These are phyloP conservation scores for Sarcocystis neurona DNA, from an alignment of 169 alveolate species.

Conservation along the genomic window DNA sequence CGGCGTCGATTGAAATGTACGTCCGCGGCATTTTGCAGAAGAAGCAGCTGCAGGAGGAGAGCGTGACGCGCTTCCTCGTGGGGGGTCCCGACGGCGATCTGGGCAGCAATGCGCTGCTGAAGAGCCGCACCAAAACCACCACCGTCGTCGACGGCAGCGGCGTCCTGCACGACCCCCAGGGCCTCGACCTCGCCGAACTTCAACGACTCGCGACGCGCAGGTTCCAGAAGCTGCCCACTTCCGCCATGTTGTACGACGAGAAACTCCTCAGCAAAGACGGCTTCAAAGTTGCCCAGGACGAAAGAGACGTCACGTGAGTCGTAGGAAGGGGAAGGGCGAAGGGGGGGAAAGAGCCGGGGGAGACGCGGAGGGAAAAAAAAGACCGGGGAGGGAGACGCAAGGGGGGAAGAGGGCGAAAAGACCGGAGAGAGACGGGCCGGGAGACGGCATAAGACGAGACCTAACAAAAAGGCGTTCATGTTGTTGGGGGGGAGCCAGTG, in stretches of 20 bases:
- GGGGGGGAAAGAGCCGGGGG: no score
- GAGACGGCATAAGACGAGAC: no score
- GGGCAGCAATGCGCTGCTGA: conserved; percentile 84
- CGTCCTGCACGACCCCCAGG: conserved; percentile 83
- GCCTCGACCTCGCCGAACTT: conserved; percentile 59
- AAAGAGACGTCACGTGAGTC: conserved; percentile 37
- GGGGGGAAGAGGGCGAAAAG: not conserved
- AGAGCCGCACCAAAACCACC: conserved; percentile 78
- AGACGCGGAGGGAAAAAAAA: no score
- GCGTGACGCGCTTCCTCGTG: conserved; percentile 79
- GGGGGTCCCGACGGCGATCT: conserved; percentile 92
- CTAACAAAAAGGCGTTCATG: no score
- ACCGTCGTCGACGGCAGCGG: conserved; percentile 88
- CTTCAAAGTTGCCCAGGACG: conserved; percentile 64
- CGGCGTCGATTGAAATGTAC: conserved; percentile 67
- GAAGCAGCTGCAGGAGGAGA: conserved; percentile 73
- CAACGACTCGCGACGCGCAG: conserved; percentile 33
- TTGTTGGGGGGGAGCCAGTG: no score
- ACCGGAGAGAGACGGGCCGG: not conserved
- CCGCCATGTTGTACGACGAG: conserved; percentile 72
- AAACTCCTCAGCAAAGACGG: conserved; percentile 74
- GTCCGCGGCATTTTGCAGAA: conserved; percentile 67
- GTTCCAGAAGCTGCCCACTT: conserved; percentile 53
- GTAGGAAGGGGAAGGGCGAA: not conserved
- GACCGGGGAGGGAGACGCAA: not conserved